These are phyloP conservation scores for Cutaneotrichosporon cavernicola DNA, from an alignment of 1,284 basidiomycete genomes.

Conservation along the genomic window DNA sequence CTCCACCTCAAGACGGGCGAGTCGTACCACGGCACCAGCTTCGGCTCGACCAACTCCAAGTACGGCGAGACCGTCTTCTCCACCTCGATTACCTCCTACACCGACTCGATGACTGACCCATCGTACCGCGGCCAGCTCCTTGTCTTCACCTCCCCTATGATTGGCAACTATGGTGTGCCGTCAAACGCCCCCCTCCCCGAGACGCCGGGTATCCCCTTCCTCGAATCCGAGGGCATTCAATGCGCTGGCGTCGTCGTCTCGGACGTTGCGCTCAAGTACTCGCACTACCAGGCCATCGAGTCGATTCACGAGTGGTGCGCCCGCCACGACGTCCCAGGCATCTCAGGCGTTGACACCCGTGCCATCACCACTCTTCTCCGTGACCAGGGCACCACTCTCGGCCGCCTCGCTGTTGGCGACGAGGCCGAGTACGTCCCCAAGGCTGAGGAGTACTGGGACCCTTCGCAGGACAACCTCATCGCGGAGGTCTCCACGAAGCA, in stretches of 20 bases:
- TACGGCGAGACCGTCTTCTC: slow-evolving; percentile 99
- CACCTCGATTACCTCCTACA: slow-evolving; percentile 98
- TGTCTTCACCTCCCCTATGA: slow-evolving; percentile 96
- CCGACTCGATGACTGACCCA: slow-evolving; percentile 99
- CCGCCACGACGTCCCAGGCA: slow-evolving; percentile 83
- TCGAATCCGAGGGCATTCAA: slow-evolving; percentile 87
- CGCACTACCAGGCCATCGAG: slow-evolving; percentile 91
- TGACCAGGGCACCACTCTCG: slow-evolving; percentile 95
- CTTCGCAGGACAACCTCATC: slow-evolving; percentile 86
- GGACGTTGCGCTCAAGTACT: slow-evolving; percentile 91
- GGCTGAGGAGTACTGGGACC: slow-evolving; percentile 82
- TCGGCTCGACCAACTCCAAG: slow-evolving; percentile 82
- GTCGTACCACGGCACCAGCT: slow-evolving; percentile 82
- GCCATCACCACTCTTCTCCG: slow-evolving; percentile 91
- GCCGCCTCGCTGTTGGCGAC: slow-evolving; percentile 78
- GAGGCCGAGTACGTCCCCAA: slow-evolving; percentile 67
- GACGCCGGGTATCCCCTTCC: slow-evolving; percentile 81
- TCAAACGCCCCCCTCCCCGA: slow-evolving; percentile 73
- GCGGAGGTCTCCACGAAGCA: slow-evolving; percentile 84
- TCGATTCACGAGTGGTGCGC: slow-evolving; percentile 91
- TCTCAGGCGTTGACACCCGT: slow-evolving; percentile 96
- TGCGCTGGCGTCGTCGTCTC: slow-evolving; percentile 91
- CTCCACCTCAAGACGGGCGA: slow-evolving; percentile 93
- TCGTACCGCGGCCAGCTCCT: slow-evolving; percentile 98
- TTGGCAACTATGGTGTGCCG: slow-evolving; percentile 98